Percentiles rank a stretch among this genome's conserved stretches.
These are phyloP conservation scores for Quercus lobata DNA, from an alignment of 331 rosid species.

Conservation along the genomic window DNA sequence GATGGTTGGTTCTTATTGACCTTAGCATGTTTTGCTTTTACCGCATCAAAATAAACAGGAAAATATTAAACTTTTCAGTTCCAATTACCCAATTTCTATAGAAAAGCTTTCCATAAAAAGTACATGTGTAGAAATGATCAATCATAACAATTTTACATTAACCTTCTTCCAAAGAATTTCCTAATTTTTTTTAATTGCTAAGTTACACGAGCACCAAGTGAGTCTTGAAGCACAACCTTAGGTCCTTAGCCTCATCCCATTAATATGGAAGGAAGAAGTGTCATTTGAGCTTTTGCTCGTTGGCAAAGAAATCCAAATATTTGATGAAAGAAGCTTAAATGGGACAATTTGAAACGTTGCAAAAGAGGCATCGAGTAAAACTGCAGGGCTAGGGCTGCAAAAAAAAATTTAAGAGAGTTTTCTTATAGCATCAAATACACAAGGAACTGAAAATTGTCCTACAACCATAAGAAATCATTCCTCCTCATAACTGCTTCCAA, in stretches of 20 bases:
- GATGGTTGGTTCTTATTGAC: not conserved
- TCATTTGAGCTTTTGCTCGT: no score
- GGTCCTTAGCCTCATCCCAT: no score
- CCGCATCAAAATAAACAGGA: not conserved
- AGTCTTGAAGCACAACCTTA: no score
- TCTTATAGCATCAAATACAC: not conserved
- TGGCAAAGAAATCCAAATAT: not conserved
- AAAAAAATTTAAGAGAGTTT: not conserved
- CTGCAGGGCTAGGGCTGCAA: not conserved
- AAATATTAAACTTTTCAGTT: not conserved
- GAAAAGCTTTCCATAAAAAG: not conserved
- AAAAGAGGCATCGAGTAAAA: not conserved
- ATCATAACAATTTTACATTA: not conserved
- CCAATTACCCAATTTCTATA: not conserved
- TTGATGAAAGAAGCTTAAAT: not conserved
- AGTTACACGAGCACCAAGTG: no score
- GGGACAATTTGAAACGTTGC: not conserved
- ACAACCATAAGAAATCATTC: slow-evolving; percentile 1
- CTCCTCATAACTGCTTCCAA: not conserved
- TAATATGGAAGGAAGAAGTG: no score
- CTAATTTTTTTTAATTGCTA: no score
- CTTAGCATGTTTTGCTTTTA: not conserved
- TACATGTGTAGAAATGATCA: not conserved
- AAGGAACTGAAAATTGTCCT: not conserved
- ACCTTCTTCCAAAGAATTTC: not conserved